Evolutionary conservation across 495 filamentous ascomycete species (phyloP).

Genomic region (Penicillium coffeae): DNA sequence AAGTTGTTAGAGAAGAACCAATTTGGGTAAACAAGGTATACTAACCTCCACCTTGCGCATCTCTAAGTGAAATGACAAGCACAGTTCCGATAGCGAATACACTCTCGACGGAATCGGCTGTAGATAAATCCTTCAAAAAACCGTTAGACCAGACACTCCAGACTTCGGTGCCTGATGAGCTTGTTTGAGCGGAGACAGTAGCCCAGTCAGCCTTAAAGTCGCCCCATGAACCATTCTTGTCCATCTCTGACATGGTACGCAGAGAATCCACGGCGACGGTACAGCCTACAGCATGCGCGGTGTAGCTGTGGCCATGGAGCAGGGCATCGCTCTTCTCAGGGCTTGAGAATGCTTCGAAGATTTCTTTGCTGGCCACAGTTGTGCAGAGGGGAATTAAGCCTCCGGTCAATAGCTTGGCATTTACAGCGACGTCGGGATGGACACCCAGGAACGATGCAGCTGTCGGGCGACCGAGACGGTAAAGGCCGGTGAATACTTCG

Average conservation of each 20-base stretch:
- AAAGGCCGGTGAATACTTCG: conserved; percentile 79
- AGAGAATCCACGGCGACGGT: conserved; percentile 62
- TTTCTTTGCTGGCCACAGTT: conserved; percentile 64
- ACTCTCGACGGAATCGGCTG: conserved; percentile 49
- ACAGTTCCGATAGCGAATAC: conserved; percentile 69
- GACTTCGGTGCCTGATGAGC: conserved; percentile 20
- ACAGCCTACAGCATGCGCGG: conserved; percentile 73
- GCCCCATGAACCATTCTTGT: conserved; percentile 48
- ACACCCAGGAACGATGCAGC: conserved; percentile 62
- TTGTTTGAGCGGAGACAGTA: background rate
- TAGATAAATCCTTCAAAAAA: conserved; percentile 54
- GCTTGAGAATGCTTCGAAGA: conserved; percentile 66
- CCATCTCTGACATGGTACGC: conserved; percentile 51
- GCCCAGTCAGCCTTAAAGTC: conserved; percentile 40
- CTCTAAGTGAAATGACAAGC: conserved; percentile 60
- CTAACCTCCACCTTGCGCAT: conserved; percentile 43
- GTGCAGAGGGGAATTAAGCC: conserved; percentile 70
- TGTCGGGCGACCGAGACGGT: conserved; percentile 65
- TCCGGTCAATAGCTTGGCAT: conserved; percentile 76
- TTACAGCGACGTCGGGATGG: conserved; percentile 66
- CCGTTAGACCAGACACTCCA: conserved; percentile 68
- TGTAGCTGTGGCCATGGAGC: conserved; percentile 79
- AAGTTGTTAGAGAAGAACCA: background rate
- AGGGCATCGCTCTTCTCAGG: conserved; percentile 67
- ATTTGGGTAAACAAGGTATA: background rate